Conservation (phyloP, 2,329 filamentous ascomycete genomes). For the Nannizzia gypsea region DNA sequence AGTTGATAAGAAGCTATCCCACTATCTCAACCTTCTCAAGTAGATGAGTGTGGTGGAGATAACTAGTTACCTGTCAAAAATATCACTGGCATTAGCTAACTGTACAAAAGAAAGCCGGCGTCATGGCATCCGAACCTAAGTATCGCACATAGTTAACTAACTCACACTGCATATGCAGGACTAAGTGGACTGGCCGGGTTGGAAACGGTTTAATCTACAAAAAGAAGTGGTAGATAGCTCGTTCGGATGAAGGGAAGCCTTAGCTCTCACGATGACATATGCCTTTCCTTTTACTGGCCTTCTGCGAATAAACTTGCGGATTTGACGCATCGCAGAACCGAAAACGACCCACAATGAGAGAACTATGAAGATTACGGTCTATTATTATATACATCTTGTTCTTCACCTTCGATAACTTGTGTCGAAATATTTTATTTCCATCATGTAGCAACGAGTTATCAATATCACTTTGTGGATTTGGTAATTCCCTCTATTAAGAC, state of each 20-base stretch:
- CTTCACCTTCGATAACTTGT: no score
- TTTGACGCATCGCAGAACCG: neutral
- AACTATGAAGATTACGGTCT: no score
- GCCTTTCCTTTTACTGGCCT: neutral
- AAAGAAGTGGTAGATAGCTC: neutral
- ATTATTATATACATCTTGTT: no score
- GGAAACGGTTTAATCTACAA: neutral
- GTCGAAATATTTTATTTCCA: no score
- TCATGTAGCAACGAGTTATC: no score
- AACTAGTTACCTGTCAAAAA: neutral
- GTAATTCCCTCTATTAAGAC: no score
- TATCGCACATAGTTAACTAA: neutral
- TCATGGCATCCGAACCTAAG: neutral
- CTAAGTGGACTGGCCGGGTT: neutral
- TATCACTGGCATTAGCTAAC: neutral
- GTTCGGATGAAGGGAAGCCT: neutral
- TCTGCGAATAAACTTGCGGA: neutral
- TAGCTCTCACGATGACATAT: neutral
- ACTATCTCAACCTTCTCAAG: no score
- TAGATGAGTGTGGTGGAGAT: no score
- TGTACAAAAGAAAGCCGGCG: neutral
- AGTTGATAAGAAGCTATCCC: no score
- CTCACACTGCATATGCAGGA: neutral
- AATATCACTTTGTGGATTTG: no score
- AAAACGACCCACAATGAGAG: neutral